Percentiles rank a stretch among this genome's conserved stretches.
phyloP scores from a whole-genome alignment of 2,329 filamentous ascomycete genomes.

The Monosporascus sp. region DNA sequence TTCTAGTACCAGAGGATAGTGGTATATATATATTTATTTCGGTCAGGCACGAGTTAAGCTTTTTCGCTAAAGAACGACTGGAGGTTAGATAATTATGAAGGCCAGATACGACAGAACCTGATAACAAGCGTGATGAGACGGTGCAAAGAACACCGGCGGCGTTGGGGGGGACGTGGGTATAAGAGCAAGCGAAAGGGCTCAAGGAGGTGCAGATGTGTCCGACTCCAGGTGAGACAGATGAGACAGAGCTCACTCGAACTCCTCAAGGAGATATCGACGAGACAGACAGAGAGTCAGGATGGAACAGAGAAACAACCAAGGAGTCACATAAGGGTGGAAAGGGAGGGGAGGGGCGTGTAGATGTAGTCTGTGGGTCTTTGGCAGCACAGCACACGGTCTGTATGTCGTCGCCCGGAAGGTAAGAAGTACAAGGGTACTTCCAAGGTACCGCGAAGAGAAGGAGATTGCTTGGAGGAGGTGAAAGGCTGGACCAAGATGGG shows the following conservation, averaged over 20 bases:
- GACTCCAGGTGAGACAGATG: constrained; percentile 28
- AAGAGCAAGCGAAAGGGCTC: constrained; percentile 20
- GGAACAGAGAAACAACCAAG: constrained; percentile 27
- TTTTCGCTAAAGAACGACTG: constrained; percentile 26
- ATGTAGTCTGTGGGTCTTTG: constrained; percentile 17
- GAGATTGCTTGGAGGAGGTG: background rate
- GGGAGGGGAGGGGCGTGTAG: constrained; percentile 28
- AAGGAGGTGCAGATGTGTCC: constrained; percentile 16
- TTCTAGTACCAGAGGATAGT: background rate
- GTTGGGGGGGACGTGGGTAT: constrained; percentile 22
- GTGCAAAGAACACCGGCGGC: constrained; percentile 11
- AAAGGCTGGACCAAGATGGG: background rate
- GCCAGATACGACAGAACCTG: constrained; percentile 13
- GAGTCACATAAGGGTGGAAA: constrained; percentile 25
- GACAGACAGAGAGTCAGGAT: constrained; percentile 27
- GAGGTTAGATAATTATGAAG: constrained; percentile 22
- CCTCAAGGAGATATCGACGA: constrained; percentile 19
- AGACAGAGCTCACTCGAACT: constrained; percentile 28
- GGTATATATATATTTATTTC: constrained; percentile 4
- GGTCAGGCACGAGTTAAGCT: constrained; percentile 1
- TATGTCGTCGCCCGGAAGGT: constrained; percentile 20
- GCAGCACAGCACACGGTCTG: constrained; percentile 17
- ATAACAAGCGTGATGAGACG: constrained; percentile 25
- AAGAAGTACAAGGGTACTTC: constrained; percentile 18
- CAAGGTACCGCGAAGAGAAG: constrained; percentile 18